Evolutionary conservation across 2,329 filamentous ascomycete genomes (phyloP), one percentile per base, ranked within the genome.

Genomic region (Talaromyces sp.): DNA sequence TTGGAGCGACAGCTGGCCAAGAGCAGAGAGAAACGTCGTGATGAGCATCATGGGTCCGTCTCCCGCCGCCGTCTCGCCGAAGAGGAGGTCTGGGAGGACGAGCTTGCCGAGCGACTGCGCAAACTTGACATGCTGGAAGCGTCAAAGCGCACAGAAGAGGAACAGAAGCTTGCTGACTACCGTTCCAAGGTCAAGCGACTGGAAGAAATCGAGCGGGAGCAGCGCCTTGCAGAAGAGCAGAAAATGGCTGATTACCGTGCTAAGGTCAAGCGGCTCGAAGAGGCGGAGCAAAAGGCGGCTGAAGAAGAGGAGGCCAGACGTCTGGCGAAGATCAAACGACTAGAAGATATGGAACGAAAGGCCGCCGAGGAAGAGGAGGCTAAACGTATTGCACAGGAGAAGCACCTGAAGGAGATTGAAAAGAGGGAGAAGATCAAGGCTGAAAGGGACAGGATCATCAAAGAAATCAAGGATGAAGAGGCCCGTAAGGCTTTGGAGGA

Each of bases 381-480:
- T 37, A 70, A 70, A 61, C 65, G 67, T 6, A 71, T 70, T 56
- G 61, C 75, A 23, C 65, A 68, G 11, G 66, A 72, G 52, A 62
- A 71, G 61, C 69, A 69, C 52, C 63, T 80, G 28, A 67, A 67
- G 62, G 72, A 73, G 21, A 67, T 73, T 6, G 70, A 72, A 52
- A 71, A 74, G 63, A 70, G 54, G 12, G 74, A 80, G 61, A 78
- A 80, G 63, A 76, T 80, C 61, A 75, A 72, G 35, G 74, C 73
- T 56, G 79, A 82, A 63, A 78, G 81, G 46, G 79, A 81, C 40
- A 72, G 68, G 8, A 67, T 77, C 25, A 73, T 69, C 64, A 69
- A 72, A 61, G 68, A 76, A 63, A 65, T 76, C 18, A 64, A 67
- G n/a, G 74, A 73, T 18, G 82, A 85, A 68, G 77, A 85, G 60